phyloP scores from a whole-genome alignment of 306 rosid genomes.

The Gastrolobium villosum region DNA sequence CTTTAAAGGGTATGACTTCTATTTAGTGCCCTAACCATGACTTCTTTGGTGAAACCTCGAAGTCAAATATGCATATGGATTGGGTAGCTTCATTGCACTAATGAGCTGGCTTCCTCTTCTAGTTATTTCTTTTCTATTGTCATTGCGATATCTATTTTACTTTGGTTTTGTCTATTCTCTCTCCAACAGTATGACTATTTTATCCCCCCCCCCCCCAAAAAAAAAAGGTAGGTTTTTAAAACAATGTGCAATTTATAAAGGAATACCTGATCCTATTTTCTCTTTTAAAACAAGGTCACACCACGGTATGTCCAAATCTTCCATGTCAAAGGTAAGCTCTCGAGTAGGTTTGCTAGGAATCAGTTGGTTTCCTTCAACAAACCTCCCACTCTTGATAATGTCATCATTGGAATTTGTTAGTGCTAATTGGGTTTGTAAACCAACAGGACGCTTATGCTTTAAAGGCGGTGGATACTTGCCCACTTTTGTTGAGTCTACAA shows the following conservation, averaged over 20 bases:
- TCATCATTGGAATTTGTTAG: slow-evolving; percentile 61
- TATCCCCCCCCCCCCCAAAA: neutral
- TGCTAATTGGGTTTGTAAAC: slow-evolving; percentile 44
- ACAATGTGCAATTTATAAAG: slow-evolving; percentile 7
- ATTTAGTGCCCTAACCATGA: slow-evolving; percentile 30
- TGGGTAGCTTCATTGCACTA: slow-evolving; percentile 21
- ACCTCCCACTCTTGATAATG: slow-evolving; percentile 57
- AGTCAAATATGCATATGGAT: slow-evolving; percentile 33
- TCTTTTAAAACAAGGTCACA: slow-evolving; percentile 82
- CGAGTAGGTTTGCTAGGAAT: slow-evolving; percentile 61
- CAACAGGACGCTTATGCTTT: slow-evolving; percentile 57
- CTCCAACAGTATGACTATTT: slow-evolving; percentile 20
- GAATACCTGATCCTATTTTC: slow-evolving; percentile 92
- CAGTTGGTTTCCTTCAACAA: slow-evolving; percentile 66
- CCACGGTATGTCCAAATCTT: slow-evolving; percentile 90
- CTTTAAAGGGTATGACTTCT: slow-evolving; percentile 25
- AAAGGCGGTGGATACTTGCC: slow-evolving; percentile 64
- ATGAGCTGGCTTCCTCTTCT: slow-evolving; percentile 35
- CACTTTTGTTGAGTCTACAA: slow-evolving; percentile 51
- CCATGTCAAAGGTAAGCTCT: slow-evolving; percentile 69
- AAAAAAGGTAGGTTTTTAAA: neutral
- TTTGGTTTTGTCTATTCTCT: slow-evolving; percentile 13
- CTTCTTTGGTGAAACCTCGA: slow-evolving; percentile 24
- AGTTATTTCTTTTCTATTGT: slow-evolving; percentile 20
- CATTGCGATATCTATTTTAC: slow-evolving; percentile 34